Conservation (phyloP, 129 eudicot species). For the Scalesia atractyloides region DNA sequence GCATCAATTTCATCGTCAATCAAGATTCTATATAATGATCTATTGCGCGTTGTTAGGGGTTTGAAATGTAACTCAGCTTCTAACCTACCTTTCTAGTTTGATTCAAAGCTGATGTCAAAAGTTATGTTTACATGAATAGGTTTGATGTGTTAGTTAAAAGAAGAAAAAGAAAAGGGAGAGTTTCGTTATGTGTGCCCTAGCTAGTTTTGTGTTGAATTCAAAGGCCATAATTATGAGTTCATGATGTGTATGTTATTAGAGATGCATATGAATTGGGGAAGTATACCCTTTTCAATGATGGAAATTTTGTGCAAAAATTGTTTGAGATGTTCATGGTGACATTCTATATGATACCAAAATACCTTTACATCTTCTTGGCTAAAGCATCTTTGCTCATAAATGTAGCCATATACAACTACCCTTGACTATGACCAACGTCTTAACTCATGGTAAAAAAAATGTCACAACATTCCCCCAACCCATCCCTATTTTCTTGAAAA, state of each 20-base stretch:
- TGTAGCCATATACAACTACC: slow-evolving; percentile 28
- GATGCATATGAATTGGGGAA: slow-evolving; percentile 16
- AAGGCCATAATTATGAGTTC: slow-evolving; percentile 14
- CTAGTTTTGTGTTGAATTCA: neutral
- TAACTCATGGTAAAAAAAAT: slow-evolving; percentile 31
- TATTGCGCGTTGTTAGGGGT: neutral
- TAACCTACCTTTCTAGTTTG: slow-evolving; percentile 1
- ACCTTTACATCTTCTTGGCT: slow-evolving; percentile 39
- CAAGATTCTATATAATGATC: slow-evolving; percentile 18
- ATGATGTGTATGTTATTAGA: slow-evolving; percentile 19
- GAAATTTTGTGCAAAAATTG: slow-evolving; percentile 24
- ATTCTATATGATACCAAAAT: slow-evolving; percentile 34
- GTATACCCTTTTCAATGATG: slow-evolving; percentile 35
- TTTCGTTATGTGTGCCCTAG: neutral
- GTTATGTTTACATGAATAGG: slow-evolving; percentile 4
- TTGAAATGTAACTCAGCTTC: neutral
- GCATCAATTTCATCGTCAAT: neutral
- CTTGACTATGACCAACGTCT: slow-evolving; percentile 32
- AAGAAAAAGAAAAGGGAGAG: neutral
- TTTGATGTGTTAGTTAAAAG: neutral
- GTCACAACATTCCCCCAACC: slow-evolving; percentile 17
- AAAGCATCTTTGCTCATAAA: slow-evolving; percentile 36
- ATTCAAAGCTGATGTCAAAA: neutral
- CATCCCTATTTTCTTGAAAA: slow-evolving; percentile 25
- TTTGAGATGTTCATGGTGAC: slow-evolving; percentile 25